Evolutionary conservation across 768 basidiomycete genomes (phyloP).

Genomic region (Auriscalpium vulgare): DNA sequence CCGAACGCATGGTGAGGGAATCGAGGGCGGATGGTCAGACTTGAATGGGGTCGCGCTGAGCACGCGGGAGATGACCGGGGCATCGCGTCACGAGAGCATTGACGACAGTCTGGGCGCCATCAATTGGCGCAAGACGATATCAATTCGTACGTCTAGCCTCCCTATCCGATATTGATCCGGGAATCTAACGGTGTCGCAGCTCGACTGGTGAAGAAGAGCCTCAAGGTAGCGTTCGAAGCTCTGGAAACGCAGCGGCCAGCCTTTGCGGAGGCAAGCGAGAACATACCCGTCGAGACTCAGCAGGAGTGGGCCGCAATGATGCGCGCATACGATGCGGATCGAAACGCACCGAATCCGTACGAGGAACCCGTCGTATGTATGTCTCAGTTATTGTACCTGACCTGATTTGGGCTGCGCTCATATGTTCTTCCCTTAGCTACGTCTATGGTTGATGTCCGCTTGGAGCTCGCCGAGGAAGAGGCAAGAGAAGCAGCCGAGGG

Average conservation of each 20-base stretch:
- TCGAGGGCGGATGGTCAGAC: constrained; percentile 13
- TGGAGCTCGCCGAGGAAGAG: too few species aligned
- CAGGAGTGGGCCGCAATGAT: background rate
- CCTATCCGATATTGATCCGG: background rate
- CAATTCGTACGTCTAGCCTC: background rate
- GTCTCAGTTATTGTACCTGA: too few species aligned
- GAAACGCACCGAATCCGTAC: background rate
- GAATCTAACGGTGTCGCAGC: background rate
- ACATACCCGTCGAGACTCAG: background rate
- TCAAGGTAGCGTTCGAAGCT: too few species aligned
- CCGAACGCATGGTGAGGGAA: constrained; percentile 12
- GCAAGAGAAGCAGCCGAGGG: too few species aligned
- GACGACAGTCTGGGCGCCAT: constrained; percentile 5
- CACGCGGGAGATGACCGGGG: constrained; percentile 11
- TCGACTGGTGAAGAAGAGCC: too few species aligned
- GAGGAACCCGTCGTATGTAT: background rate
- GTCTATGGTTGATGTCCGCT: too few species aligned
- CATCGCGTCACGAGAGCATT: constrained; percentile 5
- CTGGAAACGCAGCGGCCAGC: background rate
- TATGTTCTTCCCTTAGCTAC: too few species aligned
- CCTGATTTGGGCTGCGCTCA: too few species aligned
- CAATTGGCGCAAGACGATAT: constrained; percentile 8
- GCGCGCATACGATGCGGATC: background rate
- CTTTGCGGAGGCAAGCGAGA: background rate
- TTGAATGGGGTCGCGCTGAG: constrained; percentile 2